phyloP scores from a whole-genome alignment of 2,329 filamentous ascomycete species.

The Zymoseptoria crescenta region DNA sequence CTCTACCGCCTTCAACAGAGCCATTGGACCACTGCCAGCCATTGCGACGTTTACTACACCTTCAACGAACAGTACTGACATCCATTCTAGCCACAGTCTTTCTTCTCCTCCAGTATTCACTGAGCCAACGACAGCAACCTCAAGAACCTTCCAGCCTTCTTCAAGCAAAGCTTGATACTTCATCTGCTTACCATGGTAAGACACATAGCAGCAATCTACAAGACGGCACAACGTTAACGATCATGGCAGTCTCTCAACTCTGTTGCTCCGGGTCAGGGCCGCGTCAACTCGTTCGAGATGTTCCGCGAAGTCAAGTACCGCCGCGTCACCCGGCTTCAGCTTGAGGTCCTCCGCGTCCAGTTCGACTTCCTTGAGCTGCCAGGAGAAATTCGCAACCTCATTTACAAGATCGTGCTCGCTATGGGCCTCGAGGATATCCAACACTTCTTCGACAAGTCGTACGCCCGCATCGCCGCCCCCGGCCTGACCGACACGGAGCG shows the following conservation, averaged over 20 bases:
- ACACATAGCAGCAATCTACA: not conserved
- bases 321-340: constrained; percentile 18
- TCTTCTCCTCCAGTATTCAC: not conserved
- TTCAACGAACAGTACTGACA: not conserved
- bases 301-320: constrained; percentile 7
- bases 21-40: not conserved
- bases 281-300: constrained; percentile 8
- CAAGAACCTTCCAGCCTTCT: not conserved
- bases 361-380: constrained; percentile 25
- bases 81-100: not conserved
- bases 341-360: constrained; percentile 11
- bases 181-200: not conserved
- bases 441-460: constrained; percentile 15
- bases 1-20: not conserved
- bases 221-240: not conserved
- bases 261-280: constrained; percentile 2
- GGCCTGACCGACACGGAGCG: not conserved
- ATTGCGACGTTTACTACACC: not conserved
- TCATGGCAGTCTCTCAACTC: not conserved
- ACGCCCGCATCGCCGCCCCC: not conserved
- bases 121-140: not conserved
- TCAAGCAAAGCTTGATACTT: not conserved
- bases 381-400: constrained; percentile 16
- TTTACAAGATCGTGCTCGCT: constrained; percentile 18
- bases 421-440: constrained; percentile 12